Conservation (phyloP, 73 alveolate species). For the Paraurostyla sp. region DNA sequence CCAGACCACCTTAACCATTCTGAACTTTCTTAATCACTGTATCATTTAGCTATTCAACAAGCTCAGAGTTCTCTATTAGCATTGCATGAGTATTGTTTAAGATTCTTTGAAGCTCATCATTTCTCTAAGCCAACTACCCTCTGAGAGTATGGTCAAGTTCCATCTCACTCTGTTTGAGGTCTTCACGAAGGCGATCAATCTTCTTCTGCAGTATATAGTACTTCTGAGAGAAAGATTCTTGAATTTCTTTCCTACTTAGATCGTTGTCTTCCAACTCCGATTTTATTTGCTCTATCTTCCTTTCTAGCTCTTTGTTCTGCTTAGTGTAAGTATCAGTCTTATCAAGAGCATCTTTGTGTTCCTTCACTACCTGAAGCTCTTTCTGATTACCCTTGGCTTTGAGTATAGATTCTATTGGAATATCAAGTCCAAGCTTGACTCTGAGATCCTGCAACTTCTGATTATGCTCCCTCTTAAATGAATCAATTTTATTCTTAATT, state of each 20-base stretch:
- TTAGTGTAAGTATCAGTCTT: slow-evolving; percentile 32
- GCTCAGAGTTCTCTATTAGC: slow-evolving; percentile 37
- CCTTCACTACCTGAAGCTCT: slow-evolving; percentile 37
- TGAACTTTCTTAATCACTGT: slow-evolving; percentile 18
- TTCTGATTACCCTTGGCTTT: slow-evolving; percentile 11
- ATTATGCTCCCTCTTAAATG: slow-evolving; percentile 38
- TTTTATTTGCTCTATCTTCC: background rate
- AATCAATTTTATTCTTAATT: slow-evolving; percentile 28
- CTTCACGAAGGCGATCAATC: slow-evolving; percentile 40
- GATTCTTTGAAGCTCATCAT: slow-evolving; percentile 41
- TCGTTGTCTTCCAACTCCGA: slow-evolving; percentile 32
- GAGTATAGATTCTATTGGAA: slow-evolving; percentile 34
- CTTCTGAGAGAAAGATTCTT: slow-evolving; percentile 35
- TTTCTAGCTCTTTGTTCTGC: slow-evolving; percentile 47
- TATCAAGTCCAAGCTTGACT: slow-evolving; percentile 5
- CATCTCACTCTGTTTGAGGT: slow-evolving; percentile 21
- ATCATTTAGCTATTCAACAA: slow-evolving; percentile 10
- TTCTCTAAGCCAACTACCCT: slow-evolving; percentile 37
- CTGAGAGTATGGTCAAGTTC: slow-evolving; percentile 56
- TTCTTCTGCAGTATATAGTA: slow-evolving; percentile 29
- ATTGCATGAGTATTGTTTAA: slow-evolving; percentile 53
- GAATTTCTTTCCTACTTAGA: slow-evolving; percentile 7
- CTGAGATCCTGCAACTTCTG: background rate
- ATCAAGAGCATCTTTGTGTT: slow-evolving; percentile 49
- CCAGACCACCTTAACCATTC: background rate